Percentiles rank a stretch among this genome's conserved stretches.
Evolutionary conservation across 2,329 filamentous ascomycete genomes (phyloP).

Genomic region (Alternaria panax): DNA sequence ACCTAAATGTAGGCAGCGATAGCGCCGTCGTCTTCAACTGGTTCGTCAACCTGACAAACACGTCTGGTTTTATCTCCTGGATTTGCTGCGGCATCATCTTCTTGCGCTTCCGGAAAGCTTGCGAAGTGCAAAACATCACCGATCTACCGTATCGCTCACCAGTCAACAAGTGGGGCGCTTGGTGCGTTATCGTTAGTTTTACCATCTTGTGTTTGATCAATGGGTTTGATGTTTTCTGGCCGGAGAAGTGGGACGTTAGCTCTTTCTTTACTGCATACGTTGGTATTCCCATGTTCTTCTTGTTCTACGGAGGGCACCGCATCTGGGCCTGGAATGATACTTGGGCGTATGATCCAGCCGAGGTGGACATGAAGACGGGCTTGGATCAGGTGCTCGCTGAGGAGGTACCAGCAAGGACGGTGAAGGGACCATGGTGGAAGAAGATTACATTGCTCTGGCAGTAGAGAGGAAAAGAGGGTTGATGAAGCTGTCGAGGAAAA

Average conservation of each 20-base stretch:
- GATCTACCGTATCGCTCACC: constrained; percentile 62
- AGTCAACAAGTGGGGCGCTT: constrained; percentile 71
- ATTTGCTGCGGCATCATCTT: constrained; percentile 64
- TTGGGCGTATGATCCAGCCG: constrained; percentile 59
- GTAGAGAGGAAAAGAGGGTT: constrained; percentile 9
- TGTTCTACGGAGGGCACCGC: constrained; percentile 63
- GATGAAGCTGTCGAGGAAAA: not conserved
- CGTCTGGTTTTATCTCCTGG: constrained; percentile 62
- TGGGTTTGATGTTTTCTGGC: constrained; percentile 62
- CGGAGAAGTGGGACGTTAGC: constrained; percentile 64
- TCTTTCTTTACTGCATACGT: constrained; percentile 73
- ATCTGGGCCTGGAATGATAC: constrained; percentile 56
- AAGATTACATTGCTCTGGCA: constrained; percentile 37
- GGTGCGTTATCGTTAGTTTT: constrained; percentile 65
- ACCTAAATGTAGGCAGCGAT: constrained; percentile 56
- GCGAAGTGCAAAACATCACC: constrained; percentile 61
- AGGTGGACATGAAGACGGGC: constrained; percentile 62
- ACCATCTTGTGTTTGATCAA: constrained; percentile 73
- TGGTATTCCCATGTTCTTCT: constrained; percentile 68
- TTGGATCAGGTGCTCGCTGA: constrained; percentile 41
- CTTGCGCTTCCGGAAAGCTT: constrained; percentile 67
- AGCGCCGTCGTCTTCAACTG: constrained; percentile 65
- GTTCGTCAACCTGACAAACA: constrained; percentile 74
- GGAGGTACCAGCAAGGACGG: constrained; percentile 39
- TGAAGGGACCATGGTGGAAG: constrained; percentile 33